Evolutionary conservation across 345 rosid genomes (phyloP), one percentile per base, ranked within the genome.

Genomic region (Ceriops tagal): DNA sequence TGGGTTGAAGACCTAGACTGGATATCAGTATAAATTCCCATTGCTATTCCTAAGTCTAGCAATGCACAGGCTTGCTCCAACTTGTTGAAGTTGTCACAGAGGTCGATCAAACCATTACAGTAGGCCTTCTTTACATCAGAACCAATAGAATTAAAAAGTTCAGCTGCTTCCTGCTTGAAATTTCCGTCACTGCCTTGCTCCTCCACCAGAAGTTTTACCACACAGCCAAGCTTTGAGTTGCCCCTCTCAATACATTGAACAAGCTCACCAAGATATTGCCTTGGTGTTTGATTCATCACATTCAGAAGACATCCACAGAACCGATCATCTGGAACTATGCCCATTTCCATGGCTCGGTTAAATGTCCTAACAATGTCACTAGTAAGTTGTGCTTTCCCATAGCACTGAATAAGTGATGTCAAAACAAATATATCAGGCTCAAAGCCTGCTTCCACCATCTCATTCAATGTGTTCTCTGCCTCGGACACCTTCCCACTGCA

Each of bases 391-490:
- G 89, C 89, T 79, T 91, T 95, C 52, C 97, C 99, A 67, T 95
- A 95, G 82, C 97, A 95, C 78, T 95, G 99, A 49, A 91, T 84
- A 68, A 91, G 79, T n/a, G 97, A 91, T 28, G 99, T 95, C 58
- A 89, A 79, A 69, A 95, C 85, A 79, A 82, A 89, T 21, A 91
- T 76, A 76, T 83, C 89, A 77, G 97, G 93, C 79, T 89, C 86
- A 66, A 86, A 82, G 11, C 96, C 97, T 1, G 89, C 87, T 78
- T 89, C 90, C 68, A 86, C 58, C 97, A 93, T 93, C 74, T 86
- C 84, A 64, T 83, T 77, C 64, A 95, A 78, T 66, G 77, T 67
- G 16, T 83, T 88, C 89, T 91, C 99, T 20, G 86, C 96, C 89
- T 89, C 87, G 8, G 86, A 82, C 65, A 91, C 92, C 71, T 80